phyloP scores from a whole-genome alignment of 345 rosid species.

The Bruguiera parviflora region DNA sequence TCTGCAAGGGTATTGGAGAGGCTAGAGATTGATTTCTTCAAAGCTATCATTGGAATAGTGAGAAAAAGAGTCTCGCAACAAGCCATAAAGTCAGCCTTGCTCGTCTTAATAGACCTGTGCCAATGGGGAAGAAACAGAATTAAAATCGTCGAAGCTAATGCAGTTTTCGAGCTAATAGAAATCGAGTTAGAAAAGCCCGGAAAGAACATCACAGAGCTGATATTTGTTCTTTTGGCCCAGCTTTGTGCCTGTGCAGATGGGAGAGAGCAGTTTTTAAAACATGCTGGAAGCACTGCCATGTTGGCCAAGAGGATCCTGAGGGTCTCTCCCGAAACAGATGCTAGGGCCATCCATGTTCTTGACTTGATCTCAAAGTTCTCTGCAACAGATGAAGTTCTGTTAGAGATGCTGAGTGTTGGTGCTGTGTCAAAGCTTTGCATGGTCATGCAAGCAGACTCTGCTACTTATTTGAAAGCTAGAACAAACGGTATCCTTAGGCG shows the following conservation, averaged over 20 bases:
- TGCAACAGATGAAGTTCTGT: slow-evolving; percentile 26
- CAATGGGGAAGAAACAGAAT: slow-evolving; percentile 39
- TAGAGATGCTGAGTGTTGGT: slow-evolving; percentile 58
- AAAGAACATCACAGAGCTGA: slow-evolving; percentile 42
- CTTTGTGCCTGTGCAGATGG: slow-evolving; percentile 48
- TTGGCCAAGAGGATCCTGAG: slow-evolving; percentile 44
- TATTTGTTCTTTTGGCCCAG: slow-evolving; percentile 38
- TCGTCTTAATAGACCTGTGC: slow-evolving; percentile 28
- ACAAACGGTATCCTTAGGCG: slow-evolving; percentile 45
- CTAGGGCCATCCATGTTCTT: slow-evolving; percentile 38
- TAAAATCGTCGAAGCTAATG: slow-evolving; percentile 39
- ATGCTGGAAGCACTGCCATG: slow-evolving; percentile 50
- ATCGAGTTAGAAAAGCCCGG: slow-evolving; percentile 45
- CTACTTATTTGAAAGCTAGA: slow-evolving; percentile 33
- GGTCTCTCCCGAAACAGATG: slow-evolving; percentile 52
- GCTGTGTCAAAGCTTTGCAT: slow-evolving; percentile 63
- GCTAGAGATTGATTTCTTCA: slow-evolving; percentile 31
- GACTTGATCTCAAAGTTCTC: slow-evolving; percentile 33
- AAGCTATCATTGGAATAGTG: slow-evolving; percentile 18
- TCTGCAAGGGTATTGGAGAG: slow-evolving; percentile 22
- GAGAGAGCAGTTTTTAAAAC: slow-evolving; percentile 37
- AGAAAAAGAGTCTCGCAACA: slow-evolving; percentile 26
- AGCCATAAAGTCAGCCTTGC: slow-evolving; percentile 38
- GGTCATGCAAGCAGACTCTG: slow-evolving; percentile 54
- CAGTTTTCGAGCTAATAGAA: slow-evolving; percentile 46